Base-by-base conservation (phyloP, 2,329 filamentous ascomycete species). In the Sclerotinia nivalis region DNA sequence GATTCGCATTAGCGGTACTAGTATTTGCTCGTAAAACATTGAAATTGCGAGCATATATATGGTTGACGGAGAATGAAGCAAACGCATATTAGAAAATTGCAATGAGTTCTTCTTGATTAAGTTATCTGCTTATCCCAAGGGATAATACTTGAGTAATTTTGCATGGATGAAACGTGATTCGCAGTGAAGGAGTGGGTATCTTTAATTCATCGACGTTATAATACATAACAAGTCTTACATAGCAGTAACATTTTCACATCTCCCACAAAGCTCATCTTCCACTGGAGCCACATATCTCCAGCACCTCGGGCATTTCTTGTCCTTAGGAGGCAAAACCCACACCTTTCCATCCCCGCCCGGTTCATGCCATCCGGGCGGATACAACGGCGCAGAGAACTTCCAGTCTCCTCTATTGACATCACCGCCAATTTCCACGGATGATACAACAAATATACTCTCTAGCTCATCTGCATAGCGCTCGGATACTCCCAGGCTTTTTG, bases 251-350 rank as follows among this genome's bases (percentile, higher is more conserved):
- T 87, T 85, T 43, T 89, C 88, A 79, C 95, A 98, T 77, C 93
- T 84, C 62, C 80, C 81, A 80, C 95, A 98, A 25, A 97, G 81
- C 52, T 82, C 79, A 25, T 91, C 88, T 74, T 90, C 85, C 61
- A 81, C 80, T n/a, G 86, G 83, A n/a, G 91, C 89, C 34, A 91
- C 85, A 79, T 93, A 97, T 72, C 91, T 88, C 96, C 96, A 99
- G 81, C 96, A 99, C 65, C 96, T 85, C 0, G 87, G 85, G 79
- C 96, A 99, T 80, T 98, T 99, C 60, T 84, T 81, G 18, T 82
- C 80, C 20, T 79, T 79, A 0, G 89, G 84, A 13, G 84, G 81
- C 61, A 80, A 55, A 7, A 82, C 71, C 71, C 73, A 74, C 52
- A 74, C 74, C 15, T 45, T 72, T 20, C 69, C 73, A 34, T 70